Base-by-base conservation (phyloP, 306 rosid species). In the Quercus dentata region DNA sequence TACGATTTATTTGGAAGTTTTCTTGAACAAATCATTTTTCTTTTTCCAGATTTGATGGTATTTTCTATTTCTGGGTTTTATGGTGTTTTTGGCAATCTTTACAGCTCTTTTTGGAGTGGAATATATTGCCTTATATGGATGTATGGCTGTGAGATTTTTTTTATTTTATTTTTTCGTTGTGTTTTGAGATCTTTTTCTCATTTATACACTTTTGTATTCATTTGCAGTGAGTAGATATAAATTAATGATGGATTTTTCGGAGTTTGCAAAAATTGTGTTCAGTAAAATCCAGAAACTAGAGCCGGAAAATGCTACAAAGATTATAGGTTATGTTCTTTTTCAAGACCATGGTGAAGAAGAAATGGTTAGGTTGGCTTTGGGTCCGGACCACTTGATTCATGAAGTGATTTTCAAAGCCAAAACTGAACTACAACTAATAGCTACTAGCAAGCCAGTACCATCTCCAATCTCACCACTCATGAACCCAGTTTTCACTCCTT, bases 181-280 rank as follows among this genome's bases (percentile, higher is more conserved):
- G 49, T 41, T 41, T 41, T 7, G 0, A 41, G 46, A 41, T 41
- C 11, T 8, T 38, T 71, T 35, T 10, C 33, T 19, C 25, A 25
- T 41, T 56, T 33, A 33, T 49, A 1, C 58, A 63, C 56, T 64
- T 23, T 38, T 30, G n/a, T 79, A 75, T 67, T 63, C 56, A 30
- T 71, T 77, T 85, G 82, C 80, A 85, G 94, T 80, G 79, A 78
- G 41, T 61, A 61, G 67, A 73, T 80, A 73, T 80, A 68, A 76
- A 73, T 78, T 58, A 76, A 73, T 30, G 64, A 90, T 94, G 96
- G 98, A 94, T 82, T 81, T 87, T 77, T 85, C 94, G 11, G 93
- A 83, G 56, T 79, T 72, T 71, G 83, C 93, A 6, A 88, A 79
- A 59, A 79, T 86, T 59, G 86, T 88, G 73, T 78, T 80, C 18